Conservation (phyloP, 805 yeast genomes). For the Ogataea zsoltii region DNA sequence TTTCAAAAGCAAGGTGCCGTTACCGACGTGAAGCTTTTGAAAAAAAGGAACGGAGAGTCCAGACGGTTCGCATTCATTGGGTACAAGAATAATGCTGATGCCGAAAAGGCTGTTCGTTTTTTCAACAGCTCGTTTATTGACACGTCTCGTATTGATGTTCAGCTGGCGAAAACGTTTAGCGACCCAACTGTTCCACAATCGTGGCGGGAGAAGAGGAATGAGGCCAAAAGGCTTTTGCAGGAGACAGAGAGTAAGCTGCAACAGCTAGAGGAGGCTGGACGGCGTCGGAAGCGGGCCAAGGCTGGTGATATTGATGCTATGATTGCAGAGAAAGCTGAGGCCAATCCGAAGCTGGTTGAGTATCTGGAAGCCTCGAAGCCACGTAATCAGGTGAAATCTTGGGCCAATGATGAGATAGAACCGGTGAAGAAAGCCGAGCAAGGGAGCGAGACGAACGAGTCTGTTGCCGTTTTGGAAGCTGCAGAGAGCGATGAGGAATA, state of each 20-base stretch:
- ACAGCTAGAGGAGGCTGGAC: conserved; percentile 49
- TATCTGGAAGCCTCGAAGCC: conserved; percentile 84
- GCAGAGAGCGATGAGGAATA: conserved; percentile 53
- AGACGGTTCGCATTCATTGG: conserved; percentile 95
- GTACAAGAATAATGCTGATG: conserved; percentile 70
- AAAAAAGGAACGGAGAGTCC: conserved; percentile 79
- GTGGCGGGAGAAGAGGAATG: conserved; percentile 50
- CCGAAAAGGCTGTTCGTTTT: conserved; percentile 72
- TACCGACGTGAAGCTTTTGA: conserved; percentile 86
- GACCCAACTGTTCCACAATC: conserved; percentile 81
- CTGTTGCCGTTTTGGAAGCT: conserved; percentile 35
- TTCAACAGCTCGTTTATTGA: conserved; percentile 80
- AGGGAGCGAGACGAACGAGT: conserved; percentile 26
- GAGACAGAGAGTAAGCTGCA: conserved; percentile 51
- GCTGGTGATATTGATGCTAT: conserved; percentile 23
- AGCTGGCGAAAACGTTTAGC: conserved; percentile 79
- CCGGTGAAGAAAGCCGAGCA: conserved; percentile 2
- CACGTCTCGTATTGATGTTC: conserved; percentile 77
- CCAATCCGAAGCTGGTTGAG: conserved; percentile 71
- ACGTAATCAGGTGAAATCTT: conserved; percentile 63
- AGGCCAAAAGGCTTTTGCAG: conserved; percentile 50
- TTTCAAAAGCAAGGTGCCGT: conserved; percentile 60
- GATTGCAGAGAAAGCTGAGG: conserved; percentile 62
- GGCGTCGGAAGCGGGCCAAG: conserved; percentile 42
- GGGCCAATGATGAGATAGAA: conserved; percentile 66